Conservation (phyloP, 73 alveolate species). For the Paramecium sexaurelia region DNA sequence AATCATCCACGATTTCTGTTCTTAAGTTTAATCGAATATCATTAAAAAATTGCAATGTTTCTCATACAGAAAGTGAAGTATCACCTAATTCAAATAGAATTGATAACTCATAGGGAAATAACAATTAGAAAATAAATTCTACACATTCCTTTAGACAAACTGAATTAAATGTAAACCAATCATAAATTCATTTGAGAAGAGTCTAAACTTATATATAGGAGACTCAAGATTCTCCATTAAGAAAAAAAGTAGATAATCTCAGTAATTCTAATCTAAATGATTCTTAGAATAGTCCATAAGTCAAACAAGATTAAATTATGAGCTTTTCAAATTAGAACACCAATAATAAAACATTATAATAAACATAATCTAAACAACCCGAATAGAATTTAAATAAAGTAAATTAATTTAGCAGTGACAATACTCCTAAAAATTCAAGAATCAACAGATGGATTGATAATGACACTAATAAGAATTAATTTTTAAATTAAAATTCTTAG, state of each 20-base stretch:
- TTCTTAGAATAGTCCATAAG: neutral
- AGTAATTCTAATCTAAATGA: neutral
- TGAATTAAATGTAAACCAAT: neutral
- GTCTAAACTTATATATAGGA: neutral
- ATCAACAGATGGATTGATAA: neutral
- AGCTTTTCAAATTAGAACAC: neutral
- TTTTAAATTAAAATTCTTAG: neutral
- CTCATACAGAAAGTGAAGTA: neutral
- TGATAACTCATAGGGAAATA: neutral
- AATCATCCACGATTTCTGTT: constrained; percentile 13
- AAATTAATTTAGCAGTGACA: neutral
- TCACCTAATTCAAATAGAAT: neutral
- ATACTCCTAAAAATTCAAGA: neutral
- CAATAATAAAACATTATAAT: neutral
- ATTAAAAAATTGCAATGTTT: neutral
- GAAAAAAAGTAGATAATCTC: neutral
- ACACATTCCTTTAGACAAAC: neutral
- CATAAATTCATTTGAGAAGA: constrained; percentile 11
- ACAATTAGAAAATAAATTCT: neutral
- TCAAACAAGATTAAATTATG: neutral
- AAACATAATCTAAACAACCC: neutral
- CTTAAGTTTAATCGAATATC: neutral
- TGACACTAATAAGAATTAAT: neutral
- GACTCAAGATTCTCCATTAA: neutral
- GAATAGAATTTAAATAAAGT: neutral